Conservation (phyloP, 2,329 filamentous ascomycete species). For the Xylaria sp. region DNA sequence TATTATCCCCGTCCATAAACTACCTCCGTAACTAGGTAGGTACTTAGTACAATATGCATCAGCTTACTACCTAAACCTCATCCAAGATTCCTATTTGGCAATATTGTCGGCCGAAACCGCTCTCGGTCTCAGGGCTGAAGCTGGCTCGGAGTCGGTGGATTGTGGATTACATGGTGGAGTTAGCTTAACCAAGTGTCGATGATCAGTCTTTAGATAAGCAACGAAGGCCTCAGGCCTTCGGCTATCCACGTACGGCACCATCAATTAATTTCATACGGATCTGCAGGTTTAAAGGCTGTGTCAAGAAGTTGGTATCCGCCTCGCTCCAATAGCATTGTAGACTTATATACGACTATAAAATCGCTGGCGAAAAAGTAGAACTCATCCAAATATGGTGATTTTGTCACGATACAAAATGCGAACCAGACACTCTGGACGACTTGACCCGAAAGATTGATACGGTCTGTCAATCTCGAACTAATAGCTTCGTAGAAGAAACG, state of each 20-base stretch:
- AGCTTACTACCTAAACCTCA: conserved; percentile 1
- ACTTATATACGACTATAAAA: background rate
- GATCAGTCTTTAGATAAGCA: background rate
- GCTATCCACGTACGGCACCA: background rate
- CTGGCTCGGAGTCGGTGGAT: conserved; percentile 22
- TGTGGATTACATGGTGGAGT: conserved; percentile 3
- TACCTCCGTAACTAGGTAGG: background rate
- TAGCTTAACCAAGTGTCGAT: background rate
- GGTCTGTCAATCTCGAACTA: too few species aligned
- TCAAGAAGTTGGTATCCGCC: background rate
- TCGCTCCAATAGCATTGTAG: background rate
- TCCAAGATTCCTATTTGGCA: conserved; percentile 32
- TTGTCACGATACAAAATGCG: background rate
- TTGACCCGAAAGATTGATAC: background rate
- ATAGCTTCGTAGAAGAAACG: background rate
- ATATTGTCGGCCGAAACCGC: conserved; percentile 39
- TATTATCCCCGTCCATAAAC: conserved; percentile 6
- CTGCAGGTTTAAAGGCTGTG: background rate
- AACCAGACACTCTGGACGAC: background rate
- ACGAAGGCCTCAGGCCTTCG: background rate
- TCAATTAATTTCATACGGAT: background rate
- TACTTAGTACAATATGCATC: too few species aligned
- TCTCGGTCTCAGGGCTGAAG: conserved; percentile 37
- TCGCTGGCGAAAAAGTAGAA: background rate
- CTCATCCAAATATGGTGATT: background rate